Percentiles rank a stretch among this genome's conserved stretches.
These are phyloP conservation scores for Fusarium mangiferae DNA, from an alignment of 2,329 filamentous ascomycete genomes.

Conservation along the genomic window DNA sequence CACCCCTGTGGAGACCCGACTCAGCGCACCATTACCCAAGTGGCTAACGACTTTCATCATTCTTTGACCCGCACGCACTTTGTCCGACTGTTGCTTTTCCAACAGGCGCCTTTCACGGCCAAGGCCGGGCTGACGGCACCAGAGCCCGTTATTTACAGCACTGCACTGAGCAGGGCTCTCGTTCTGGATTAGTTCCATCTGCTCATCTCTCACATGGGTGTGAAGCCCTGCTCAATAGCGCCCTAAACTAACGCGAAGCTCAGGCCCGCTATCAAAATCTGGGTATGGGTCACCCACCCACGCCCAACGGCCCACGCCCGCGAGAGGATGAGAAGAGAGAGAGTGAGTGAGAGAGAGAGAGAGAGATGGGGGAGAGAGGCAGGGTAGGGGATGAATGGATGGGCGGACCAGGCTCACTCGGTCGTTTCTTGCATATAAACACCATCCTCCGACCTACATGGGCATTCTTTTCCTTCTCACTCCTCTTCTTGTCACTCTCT, in stretches of 20 bases:
- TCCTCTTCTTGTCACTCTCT: constrained; percentile 34
- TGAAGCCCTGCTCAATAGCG: constrained; percentile 28
- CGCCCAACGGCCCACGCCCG: constrained; percentile 17
- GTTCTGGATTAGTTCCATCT: constrained; percentile 21
- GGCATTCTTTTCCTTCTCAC: background rate
- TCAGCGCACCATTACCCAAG: constrained; percentile 6
- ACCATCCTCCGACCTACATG: constrained; percentile 14
- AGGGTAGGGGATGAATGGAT: constrained; percentile 16
- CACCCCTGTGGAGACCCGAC: background rate
- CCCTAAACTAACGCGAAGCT: constrained; percentile 23
- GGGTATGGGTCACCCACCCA: constrained; percentile 14
- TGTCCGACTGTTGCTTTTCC: constrained; percentile 12
- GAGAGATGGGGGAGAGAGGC: constrained; percentile 3
- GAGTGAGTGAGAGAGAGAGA: background rate
- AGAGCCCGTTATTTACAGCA: constrained; percentile 9
- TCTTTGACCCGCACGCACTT: constrained; percentile 15
- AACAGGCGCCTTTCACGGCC: constrained; percentile 12
- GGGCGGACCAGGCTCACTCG: background rate
- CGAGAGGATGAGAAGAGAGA: constrained; percentile 9
- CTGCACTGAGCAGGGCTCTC: background rate
- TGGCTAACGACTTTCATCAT: constrained; percentile 20
- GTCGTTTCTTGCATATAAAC: constrained; percentile 38
- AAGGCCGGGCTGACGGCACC: constrained; percentile 28
- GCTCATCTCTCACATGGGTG: constrained; percentile 10
- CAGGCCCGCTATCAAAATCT: constrained; percentile 30